phyloP scores from a whole-genome alignment of 2,329 filamentous ascomycete species.

The Trichoderma afroharzianum region DNA sequence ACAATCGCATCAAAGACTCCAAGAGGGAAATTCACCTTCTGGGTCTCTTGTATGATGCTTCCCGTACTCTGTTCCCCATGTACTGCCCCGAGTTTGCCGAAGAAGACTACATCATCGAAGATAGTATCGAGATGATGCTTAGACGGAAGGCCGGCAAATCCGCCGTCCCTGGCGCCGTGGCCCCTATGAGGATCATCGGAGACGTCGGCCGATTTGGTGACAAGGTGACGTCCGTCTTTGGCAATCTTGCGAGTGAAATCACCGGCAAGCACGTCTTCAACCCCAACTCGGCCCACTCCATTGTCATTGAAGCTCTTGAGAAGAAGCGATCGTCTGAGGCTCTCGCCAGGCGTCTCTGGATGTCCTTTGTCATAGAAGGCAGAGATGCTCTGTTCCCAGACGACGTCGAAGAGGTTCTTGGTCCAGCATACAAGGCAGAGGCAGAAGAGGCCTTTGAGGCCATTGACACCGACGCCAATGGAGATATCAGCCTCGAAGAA shows the following conservation, averaged over 20 bases:
- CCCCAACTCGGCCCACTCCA: constrained; percentile 81
- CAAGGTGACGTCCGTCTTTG: constrained; percentile 89
- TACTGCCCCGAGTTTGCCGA: constrained; percentile 88
- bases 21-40: constrained; percentile 83
- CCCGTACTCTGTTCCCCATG: constrained; percentile 81
- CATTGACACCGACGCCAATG: constrained; percentile 84
- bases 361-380: constrained; percentile 94
- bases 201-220: constrained; percentile 80
- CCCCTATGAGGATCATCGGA: constrained; percentile 75
- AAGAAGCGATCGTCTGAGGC: constrained; percentile 81
- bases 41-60: constrained; percentile 84
- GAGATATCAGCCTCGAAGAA: constrained; percentile 91
- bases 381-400: constrained; percentile 74
- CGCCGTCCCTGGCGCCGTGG: constrained; percentile 57
- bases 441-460: constrained; percentile 81
- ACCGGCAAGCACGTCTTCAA: constrained; percentile 96
- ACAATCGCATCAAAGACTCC: constrained; percentile 78
- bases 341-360: constrained; percentile 92
- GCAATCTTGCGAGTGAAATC: constrained; percentile 89
- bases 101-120: constrained; percentile 88
- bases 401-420: constrained; percentile 85
- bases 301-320: constrained; percentile 85
- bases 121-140: constrained; percentile 69
- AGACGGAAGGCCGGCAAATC: constrained; percentile 46
- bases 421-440: constrained; percentile 66